Conservation (phyloP, 208 protist genomes). For the Crithidia mellificae region DNA sequence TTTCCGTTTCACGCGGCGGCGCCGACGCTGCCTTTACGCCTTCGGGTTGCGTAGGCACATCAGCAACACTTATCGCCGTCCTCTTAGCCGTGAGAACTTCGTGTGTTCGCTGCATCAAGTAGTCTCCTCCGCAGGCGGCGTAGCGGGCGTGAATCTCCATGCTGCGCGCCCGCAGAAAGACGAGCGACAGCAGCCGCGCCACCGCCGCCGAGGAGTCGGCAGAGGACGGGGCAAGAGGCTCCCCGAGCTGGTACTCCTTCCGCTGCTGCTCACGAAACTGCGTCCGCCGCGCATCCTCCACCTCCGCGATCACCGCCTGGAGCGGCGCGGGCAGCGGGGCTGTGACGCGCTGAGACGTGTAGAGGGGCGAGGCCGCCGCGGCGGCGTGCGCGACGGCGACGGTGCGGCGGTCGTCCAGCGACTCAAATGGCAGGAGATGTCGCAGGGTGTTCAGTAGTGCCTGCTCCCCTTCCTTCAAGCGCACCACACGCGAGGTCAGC, state of each 20-base stretch:
- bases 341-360: neutral
- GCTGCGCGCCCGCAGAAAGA: constrained; percentile 9
- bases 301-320: neutral
- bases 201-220: constrained; percentile 10
- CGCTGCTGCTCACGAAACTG: constrained; percentile 8
- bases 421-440: constrained; percentile 8
- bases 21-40: no score
- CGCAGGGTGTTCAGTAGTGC: constrained; percentile 4
- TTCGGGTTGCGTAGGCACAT: neutral
- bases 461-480: neutral
- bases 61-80: neutral
- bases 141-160: constrained; percentile 12
- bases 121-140: neutral
- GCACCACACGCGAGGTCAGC: neutral
- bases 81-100: neutral
- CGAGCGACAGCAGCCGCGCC: constrained; percentile 9
- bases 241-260: neutral
- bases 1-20: no score
- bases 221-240: constrained; percentile 19
- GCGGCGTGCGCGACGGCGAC: neutral
- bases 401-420: constrained; percentile 1
- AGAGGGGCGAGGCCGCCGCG: neutral
- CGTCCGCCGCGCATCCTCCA: neutral
- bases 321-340: neutral
- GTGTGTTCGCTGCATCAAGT: neutral